A percentile compares a stretch with the other conserved stretches of the same genome.
These are phyloP conservation scores for Beauveria scarabaeidicola DNA, from an alignment of 2,329 filamentous ascomycete species.

Conservation along the genomic window DNA sequence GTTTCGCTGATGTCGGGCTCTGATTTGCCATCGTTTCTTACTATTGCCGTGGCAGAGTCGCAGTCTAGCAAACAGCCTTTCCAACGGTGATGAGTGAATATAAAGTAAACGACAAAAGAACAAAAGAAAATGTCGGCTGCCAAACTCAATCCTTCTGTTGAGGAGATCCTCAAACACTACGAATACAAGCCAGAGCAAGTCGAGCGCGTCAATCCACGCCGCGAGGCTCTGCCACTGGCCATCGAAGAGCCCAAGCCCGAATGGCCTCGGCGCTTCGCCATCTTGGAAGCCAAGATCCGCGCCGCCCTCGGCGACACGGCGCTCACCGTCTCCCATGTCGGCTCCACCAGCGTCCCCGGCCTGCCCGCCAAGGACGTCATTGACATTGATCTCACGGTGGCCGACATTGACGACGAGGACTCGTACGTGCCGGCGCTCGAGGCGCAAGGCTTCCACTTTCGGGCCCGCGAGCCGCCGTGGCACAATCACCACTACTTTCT, in stretches of 20 bases:
- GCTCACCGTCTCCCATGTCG: conserved; percentile 32
- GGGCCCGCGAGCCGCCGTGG: conserved; percentile 33
- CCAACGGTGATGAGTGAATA: neutral
- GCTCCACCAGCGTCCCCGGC: conserved; percentile 36
- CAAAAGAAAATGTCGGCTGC: neutral
- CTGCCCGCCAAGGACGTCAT: conserved; percentile 39
- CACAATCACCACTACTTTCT: conserved; percentile 34
- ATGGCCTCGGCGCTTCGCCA: conserved; percentile 16
- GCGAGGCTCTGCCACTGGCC: conserved; percentile 2
- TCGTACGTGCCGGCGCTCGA: conserved; percentile 32
- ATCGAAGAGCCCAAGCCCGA: conserved; percentile 9
- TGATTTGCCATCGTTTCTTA: neutral
- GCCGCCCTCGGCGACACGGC: conserved; percentile 20
- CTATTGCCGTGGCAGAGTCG: no score
- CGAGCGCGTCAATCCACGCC: conserved; percentile 10
- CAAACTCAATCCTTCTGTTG: neutral
- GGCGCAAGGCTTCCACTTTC: conserved; percentile 30
- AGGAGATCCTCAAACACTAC: conserved; percentile 5
- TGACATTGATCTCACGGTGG: conserved; percentile 37
- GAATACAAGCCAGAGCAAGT: conserved; percentile 5
- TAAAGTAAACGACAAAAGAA: neutral
- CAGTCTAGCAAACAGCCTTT: no score
- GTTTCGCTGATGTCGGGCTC: no score
- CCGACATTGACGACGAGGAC: conserved; percentile 26
- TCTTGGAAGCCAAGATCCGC: conserved; percentile 20